Base-by-base conservation (phyloP, 495 filamentous ascomycete species). In the Neurospora sp. region DNA sequence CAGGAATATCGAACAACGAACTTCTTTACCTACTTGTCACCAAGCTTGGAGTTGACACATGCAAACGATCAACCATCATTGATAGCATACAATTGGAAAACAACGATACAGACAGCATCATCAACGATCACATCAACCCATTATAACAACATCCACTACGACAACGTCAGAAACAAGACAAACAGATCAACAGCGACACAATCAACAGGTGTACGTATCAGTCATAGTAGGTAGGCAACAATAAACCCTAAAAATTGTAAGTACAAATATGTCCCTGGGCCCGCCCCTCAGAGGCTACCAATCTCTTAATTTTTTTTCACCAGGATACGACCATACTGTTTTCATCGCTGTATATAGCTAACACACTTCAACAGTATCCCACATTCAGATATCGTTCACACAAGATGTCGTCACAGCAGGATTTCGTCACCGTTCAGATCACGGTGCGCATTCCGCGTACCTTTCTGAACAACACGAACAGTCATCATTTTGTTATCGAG, bases 291-390 rank as follows among this genome's bases (percentile, higher is more conserved):
- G 2, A 8, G 41, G 7, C 6, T 44, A 18, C 41, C 18, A 18
- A 2, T 44, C 16, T 44, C 41, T 8, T 41, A 1, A 1, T 41
- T 6, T 44, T 16, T 7, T 18, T 44, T 18, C 2, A 7, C 41
- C 41, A 18, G 41, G 0, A 44, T 7, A 44, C 3, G 0, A 44
- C 6, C 16, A 42, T 7, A 0, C 0, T 8, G 41, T 8, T 0
- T n/a, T 8, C 6, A 0, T 44, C 16, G 41, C 41, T n/a, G 18
- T 44, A 18, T 44, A 44, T 44, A 44, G 0, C 16, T 44, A 44
- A 44, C 7, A 44, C 16, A 3, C 41, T 44, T 44, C 6, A 44
- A 3, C 14, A 18, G 40, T 42, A 40, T 3, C 5, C 5, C 1
- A 41, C 14, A 41, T 16, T 6, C 1, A 6, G 14, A 16, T 31